Base-by-base conservation (phyloP, 805 yeast genomes). In the Yarrowia deformans region DNA sequence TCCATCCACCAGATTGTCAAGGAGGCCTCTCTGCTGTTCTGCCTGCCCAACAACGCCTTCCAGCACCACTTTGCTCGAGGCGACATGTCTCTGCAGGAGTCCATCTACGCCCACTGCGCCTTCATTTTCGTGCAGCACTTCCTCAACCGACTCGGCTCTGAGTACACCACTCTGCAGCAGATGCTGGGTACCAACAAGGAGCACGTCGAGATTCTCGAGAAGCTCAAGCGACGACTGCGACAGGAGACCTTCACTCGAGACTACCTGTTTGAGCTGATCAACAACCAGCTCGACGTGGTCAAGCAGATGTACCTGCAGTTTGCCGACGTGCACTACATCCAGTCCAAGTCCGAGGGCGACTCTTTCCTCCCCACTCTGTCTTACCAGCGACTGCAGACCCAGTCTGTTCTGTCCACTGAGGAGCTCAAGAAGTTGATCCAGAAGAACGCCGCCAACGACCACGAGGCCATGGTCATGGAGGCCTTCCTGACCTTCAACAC, bases 81-180 rank as follows among this genome's bases (percentile, higher is more conserved):
- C 68, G 88, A 87, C 73, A 84, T 94, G 79, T 93, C 98, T 1
- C 87, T 96, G 74, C 98, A 94, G 81, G 99, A 95, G 81, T 87
- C 93, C 56, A 89, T 93, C 70, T 95, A 95, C 78, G 96, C 98
- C 55, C 98, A 94, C 79, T 90, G 93, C 79, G 97, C 94, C 74
- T 89, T 90, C 55, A 90, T 92, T 71, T 94, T 95, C 77, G 97
- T 92, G 64, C 89, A 97, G 43, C 98, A 95, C 80, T 95, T 94
- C 81, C 85, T 94, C 79, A 95, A 95, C 82, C 86, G 98, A 77
- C 84, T 94, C 76, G 98, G 98, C 39, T 87, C 96, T 1, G 98
- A 93, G 79, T 93, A 90, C 79, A 86, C 83, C 73, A 84, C 91
- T 56, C 83, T 94, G 76, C 79, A 87, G 70, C 80, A 84, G 42